A percentile compares a stretch with the other conserved stretches of the same genome.
Conservation (phyloP, 139 green algal species). For the Chlamydomonas applanata region DNA sequence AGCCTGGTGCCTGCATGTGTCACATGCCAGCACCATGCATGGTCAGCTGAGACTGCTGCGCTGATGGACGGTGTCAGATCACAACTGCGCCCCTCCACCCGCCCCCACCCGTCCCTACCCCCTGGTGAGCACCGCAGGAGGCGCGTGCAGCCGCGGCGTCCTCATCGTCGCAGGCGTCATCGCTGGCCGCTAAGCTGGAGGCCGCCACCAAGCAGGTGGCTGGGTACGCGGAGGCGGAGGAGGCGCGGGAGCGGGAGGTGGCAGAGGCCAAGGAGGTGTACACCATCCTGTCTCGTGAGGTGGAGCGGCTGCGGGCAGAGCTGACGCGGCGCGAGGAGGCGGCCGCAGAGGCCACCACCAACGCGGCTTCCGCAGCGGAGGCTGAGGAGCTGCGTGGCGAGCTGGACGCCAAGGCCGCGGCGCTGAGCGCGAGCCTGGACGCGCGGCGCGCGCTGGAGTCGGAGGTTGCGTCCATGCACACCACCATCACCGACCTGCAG, state of each 20-base stretch:
- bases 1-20: no score
- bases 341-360: not conserved
- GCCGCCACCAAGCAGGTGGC: no score
- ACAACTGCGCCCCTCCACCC: no score
- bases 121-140: no score
- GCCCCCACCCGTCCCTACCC: no score
- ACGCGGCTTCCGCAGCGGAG: not conserved
- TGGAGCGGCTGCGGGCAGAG: slow-evolving; percentile 6
- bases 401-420: not conserved
- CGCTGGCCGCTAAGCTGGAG: no score
- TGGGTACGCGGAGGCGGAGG: not conserved
- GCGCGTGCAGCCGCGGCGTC: no score
- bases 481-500: not conserved
- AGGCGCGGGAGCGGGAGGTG: not conserved
- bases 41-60: no score
- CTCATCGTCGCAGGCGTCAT: no score
- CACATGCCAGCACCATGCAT: no score
- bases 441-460: not conserved
- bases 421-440: no score
- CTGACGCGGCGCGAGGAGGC: not conserved
- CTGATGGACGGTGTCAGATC: no score
- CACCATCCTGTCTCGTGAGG: slow-evolving; percentile 11
- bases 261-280: slow-evolving; percentile 17
- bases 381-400: not conserved
- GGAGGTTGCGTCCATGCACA: not conserved